Base-by-base conservation (phyloP, 192 early-diverging fungal species). In the Coemansia sp. region DNA sequence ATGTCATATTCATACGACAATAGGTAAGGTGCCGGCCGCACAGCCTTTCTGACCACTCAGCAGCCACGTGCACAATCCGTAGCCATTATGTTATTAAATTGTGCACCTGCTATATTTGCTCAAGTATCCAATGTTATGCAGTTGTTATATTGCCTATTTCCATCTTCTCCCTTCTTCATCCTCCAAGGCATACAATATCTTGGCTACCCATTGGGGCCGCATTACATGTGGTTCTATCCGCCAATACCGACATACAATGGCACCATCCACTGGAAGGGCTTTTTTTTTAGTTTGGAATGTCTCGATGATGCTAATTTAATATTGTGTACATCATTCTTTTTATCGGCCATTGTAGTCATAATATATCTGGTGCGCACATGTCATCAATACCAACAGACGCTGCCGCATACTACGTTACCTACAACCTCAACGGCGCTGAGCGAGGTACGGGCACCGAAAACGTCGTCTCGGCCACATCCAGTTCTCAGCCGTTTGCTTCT, bases 1-100 rank as follows among this genome's bases (percentile, higher is more conserved):
- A 79, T 79, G 76, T 66, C 76, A 38, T 73, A 79, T 63, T 70
- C 76, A 49, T 79, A 79, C 60, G 76, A 73, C 55, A 70, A 73
- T 48, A 73, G 76, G 76, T 79, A 78, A 43, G 41, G 41, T 25
- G 69, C 62, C 22, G n/a, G n/a, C 20, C 20, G 19, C 19, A 49
- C 9, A 49, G 19, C 46, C 46, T 22, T 55, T 14, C 35, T 52
- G 15, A 9, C 8, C 22, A 35, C 35, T 54, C 41, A 9, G 4
- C 40, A 43, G 25, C 42, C 48, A 29, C 13, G 35, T 57, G 38
- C 49, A 65, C 63, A 42, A 42, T 36, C 20, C 29, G n/a, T 9
- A 22, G 23, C 55, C 40, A 5, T 22, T 49, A 4, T 22, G 20
- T 49, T 49, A 49, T 49, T 49, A 49, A 49, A 49, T 49, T 49